Conservation (phyloP, 2,329 filamentous ascomycete genomes). For the Thelonectria discophora region DNA sequence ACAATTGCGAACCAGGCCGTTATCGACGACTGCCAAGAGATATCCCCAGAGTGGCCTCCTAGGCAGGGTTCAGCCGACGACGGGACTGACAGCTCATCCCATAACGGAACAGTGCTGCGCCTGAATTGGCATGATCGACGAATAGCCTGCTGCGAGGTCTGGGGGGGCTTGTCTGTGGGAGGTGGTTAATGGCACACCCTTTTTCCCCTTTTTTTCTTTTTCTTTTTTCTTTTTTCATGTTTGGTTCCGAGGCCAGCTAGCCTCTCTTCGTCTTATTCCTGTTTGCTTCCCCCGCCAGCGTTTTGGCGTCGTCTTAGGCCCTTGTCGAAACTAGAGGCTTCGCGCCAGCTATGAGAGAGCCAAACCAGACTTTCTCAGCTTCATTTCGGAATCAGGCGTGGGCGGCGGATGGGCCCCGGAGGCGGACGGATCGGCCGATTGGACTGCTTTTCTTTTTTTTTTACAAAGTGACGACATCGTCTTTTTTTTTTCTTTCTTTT, state of each 20-base stretch:
- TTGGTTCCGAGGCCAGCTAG: not conserved
- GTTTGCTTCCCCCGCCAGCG: conserved; percentile 12
- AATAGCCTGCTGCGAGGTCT: conserved; percentile 27
- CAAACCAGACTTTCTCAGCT: conserved; percentile 37
- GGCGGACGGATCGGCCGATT: conserved; percentile 36
- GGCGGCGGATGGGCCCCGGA: conserved; percentile 9
- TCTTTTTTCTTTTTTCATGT: not conserved
- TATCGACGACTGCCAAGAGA: conserved; percentile 40
- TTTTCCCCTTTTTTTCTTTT: not conserved
- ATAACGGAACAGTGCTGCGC: conserved; percentile 32
- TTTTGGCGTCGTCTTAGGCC: not conserved
- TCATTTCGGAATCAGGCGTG: conserved; percentile 33
- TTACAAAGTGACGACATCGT: conserved; percentile 25
- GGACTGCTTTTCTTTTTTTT: conserved; percentile 11
- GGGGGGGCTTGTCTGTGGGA: too few species aligned
- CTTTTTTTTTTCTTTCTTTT: conserved; percentile 21
- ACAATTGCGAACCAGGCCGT: conserved; percentile 31
- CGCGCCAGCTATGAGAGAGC: conserved; percentile 18
- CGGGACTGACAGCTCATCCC: conserved; percentile 15
- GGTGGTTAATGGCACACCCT: conserved; percentile 36
- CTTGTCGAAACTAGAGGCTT: conserved; percentile 25
- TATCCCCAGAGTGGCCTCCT: conserved; percentile 40
- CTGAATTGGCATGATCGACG: conserved; percentile 40
- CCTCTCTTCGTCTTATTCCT: conserved; percentile 20
- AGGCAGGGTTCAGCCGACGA: conserved; percentile 29